Base-by-base conservation (phyloP, 257 asterid species). In the Nicotiana tomentosiformis region DNA sequence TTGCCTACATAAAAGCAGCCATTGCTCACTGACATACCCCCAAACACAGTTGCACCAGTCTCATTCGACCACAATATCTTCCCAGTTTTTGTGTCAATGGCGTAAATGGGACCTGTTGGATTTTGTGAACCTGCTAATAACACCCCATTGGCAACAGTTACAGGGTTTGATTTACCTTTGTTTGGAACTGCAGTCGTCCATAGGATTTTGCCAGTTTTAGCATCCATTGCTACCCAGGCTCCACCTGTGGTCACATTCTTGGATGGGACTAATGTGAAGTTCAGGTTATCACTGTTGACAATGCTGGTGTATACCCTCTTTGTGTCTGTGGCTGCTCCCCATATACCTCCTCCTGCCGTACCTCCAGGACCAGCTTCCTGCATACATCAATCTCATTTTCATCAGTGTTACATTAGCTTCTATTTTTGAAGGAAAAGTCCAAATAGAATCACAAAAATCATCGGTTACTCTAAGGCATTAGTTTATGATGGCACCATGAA, bases 281-380 rank as follows among this genome's bases (percentile, higher is more conserved):
- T 87, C 77, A 29, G 2, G 3, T 8, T 7, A 0, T 69, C 26
- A 62, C 66, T 67, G 76, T 89, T 89, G 83, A 86, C 89, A 29
- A 90, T 90, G 86, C 87, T 89, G 11, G 91, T 91, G 39, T 91
- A 91, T 20, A 90, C 86, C 32, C 88, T 85, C 64, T 55, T 80
- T 5, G 58, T 70, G 29, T 91, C 92, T 18, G 91, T 88, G 29
- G 93, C 92, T 18, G 93, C 90, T 7, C 94, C 94, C 91, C 93
- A 88, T 7, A n/a, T 88, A 1, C 91, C 91, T 20, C 94, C 94
- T n/a, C 93, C 93, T 0, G 9, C n/a, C 0, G 7, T 0, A 15
- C 92, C 89, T 77, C 92, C 90, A 1, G 91, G 90, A 10, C 93
- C 92, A 29, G 90, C 92, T 81, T 89, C 90, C 92, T 89, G 11